Conservation (phyloP, 169 alveolate species). For the Cryptosporidium sp. region DNA sequence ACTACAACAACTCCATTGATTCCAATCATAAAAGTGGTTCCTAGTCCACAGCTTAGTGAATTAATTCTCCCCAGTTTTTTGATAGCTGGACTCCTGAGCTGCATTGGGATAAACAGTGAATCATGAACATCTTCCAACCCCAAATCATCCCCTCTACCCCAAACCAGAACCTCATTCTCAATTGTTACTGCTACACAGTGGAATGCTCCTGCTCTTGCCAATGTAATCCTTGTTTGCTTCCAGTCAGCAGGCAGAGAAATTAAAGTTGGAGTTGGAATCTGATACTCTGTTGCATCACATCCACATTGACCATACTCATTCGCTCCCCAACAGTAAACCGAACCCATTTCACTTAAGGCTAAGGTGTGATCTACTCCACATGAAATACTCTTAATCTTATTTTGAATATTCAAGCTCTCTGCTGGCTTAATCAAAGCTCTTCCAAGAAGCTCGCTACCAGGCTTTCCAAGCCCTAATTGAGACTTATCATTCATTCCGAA, state of each 20-base stretch:
- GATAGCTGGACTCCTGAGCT: conserved; percentile 60
- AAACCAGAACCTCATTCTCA: conserved; percentile 64
- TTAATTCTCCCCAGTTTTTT: conserved; percentile 57
- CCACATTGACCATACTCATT: conserved; percentile 76
- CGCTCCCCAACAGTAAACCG: conserved; percentile 69
- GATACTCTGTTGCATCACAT: conserved; percentile 41
- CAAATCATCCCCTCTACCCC: conserved; percentile 73
- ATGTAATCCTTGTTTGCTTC: conserved; percentile 40
- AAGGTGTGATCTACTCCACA: conserved; percentile 61
- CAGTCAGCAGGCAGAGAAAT: conserved; percentile 68
- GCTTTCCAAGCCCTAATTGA: conserved; percentile 48
- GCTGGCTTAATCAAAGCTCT: conserved; percentile 46
- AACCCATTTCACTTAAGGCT: conserved; percentile 26
- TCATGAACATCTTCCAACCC: conserved; percentile 69
- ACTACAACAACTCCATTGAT: conserved; percentile 44
- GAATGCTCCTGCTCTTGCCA: conserved; percentile 68
- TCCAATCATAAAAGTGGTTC: conserved; percentile 63
- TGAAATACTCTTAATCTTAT: conserved; percentile 36
- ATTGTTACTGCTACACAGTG: conserved; percentile 68
- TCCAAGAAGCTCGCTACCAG: conserved; percentile 37
- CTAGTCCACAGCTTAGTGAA: conserved; percentile 62
- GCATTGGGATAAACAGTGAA: conserved; percentile 62
- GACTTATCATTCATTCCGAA: conserved; percentile 74
- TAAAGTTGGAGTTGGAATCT: conserved; percentile 45
- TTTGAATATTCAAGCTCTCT: conserved; percentile 1